Base-by-base conservation (phyloP, 1,284 basidiomycete genomes). In the Chiua sp. region DNA sequence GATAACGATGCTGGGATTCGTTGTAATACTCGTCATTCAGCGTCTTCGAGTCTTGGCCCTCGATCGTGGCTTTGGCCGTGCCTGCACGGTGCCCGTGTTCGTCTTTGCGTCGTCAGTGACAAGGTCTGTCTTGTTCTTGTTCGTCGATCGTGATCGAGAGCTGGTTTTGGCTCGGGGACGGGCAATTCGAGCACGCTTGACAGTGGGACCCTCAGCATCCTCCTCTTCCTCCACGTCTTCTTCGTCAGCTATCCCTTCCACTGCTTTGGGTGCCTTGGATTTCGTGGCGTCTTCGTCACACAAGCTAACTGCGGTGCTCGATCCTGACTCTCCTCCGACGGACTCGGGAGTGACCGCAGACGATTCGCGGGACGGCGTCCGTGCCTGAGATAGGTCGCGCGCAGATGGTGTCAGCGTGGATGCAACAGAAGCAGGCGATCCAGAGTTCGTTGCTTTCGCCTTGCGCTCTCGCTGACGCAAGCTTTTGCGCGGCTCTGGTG, bases 291-390 rank as follows among this genome's bases (percentile, higher is more conserved):
- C 72, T 51, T 74, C 74, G 4, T 65, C 71, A 30, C 64, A 75
- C 50, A 75, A 42, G 56, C 71, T 75, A 18, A 72, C 71, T 18
- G 74, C 74, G 3, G 74, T 72, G 53, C 71, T 72, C 11, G 74
- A 75, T 18, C 70, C 71, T 5, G 71, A 76, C 53, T 72, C 71
- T 18, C 63, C 72, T 18, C 63, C 70, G 50, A 72, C 44, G 35
- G 70, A 73, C 54, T 73, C 72, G 59, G 72, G 62, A 44, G 63
- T 61, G 23, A 59, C 69, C 15, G 69, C 63, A 13, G 71, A 61
- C 51, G 70, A 59, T 44, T 63, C 62, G 2, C 70, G 68, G 33
- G 69, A 73, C 0, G 63, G 46, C 0, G 68, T 64, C 7, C 51
- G 51, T 20, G 60, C 52, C 48, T 60, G 71, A 37, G 69, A 74